Evolutionary conservation across 2,329 filamentous ascomycete genomes (phyloP).

Genomic region (Cercospora sp.): DNA sequence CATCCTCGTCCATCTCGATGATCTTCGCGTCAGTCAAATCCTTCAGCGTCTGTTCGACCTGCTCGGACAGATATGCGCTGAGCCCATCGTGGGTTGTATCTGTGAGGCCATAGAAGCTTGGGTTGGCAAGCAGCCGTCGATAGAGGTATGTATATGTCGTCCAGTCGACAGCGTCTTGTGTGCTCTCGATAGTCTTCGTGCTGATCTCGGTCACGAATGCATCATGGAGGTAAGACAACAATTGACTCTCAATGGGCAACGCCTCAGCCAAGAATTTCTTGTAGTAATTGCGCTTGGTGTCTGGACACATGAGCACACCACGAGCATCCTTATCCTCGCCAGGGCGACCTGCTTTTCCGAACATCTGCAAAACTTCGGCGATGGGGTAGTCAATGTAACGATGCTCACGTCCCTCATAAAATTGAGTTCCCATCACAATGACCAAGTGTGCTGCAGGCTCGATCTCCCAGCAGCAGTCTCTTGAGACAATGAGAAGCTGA

Average conservation of each 20-base stretch:
- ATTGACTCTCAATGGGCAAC: constrained; percentile 88
- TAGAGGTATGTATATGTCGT: constrained; percentile 99
- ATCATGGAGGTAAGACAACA: constrained; percentile 89
- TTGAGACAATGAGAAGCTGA: constrained; percentile 76
- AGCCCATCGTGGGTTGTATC: constrained; percentile 88
- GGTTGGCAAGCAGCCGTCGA: constrained; percentile 87
- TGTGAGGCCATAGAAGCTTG: constrained; percentile 89
- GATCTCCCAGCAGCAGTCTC: constrained; percentile 96
- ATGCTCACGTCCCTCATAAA: constrained; percentile 94
- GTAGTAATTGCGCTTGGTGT: constrained; percentile 95
- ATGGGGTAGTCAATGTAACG: constrained; percentile 95
- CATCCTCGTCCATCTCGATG: constrained; percentile 84
- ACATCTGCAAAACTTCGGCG: constrained; percentile 95
- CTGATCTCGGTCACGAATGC: constrained; percentile 97
- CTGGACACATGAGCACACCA: constrained; percentile 94
- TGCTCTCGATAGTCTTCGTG: constrained; percentile 91
- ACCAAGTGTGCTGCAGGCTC: constrained; percentile 86
- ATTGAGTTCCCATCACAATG: constrained; percentile 96
- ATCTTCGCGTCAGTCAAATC: constrained; percentile 92
- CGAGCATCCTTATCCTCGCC: constrained; percentile 76
- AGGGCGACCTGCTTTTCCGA: constrained; percentile 83
- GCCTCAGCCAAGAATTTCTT: constrained; percentile 98
- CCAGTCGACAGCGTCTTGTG: constrained; percentile 97
- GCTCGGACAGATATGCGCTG: constrained; percentile 90
- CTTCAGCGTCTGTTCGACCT: constrained; percentile 89